These are phyloP conservation scores for Jasminum sambac DNA, from an alignment of 257 asterid species.

Conservation along the genomic window DNA sequence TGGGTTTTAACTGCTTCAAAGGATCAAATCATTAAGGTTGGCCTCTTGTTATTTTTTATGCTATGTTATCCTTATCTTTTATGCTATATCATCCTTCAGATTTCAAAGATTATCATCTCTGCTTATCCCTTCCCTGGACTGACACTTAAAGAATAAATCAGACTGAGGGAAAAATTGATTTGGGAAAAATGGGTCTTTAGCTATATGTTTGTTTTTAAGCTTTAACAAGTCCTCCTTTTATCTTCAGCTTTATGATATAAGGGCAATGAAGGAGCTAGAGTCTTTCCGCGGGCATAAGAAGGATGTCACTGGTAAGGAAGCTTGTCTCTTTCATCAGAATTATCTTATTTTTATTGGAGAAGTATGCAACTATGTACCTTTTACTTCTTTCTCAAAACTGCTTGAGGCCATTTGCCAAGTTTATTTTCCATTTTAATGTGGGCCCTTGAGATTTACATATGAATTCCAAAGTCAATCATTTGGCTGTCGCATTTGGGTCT, in stretches of 20 bases:
- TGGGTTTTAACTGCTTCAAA: slow-evolving; percentile 96
- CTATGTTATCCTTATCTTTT: slow-evolving; percentile 15
- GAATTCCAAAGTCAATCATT: slow-evolving; percentile 19
- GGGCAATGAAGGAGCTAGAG: slow-evolving; percentile 98
- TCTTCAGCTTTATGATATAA: slow-evolving; percentile 90
- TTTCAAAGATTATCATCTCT: slow-evolving; percentile 17
- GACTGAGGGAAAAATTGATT: background rate
- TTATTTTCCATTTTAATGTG: slow-evolving; percentile 13
- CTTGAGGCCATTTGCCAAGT: slow-evolving; percentile 14
- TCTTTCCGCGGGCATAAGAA: slow-evolving; percentile 95
- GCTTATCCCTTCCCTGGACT: slow-evolving; percentile 7
- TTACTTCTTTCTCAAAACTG: slow-evolving; percentile 12
- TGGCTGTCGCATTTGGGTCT: slow-evolving; percentile 16
- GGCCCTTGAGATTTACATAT: slow-evolving; percentile 20
- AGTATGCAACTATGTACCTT: slow-evolving; percentile 5
- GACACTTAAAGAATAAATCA: background rate
- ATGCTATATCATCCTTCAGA: slow-evolving; percentile 18
- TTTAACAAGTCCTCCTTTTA: slow-evolving; percentile 19
- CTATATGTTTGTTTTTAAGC: slow-evolving; percentile 19
- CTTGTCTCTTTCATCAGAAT: slow-evolving; percentile 17
- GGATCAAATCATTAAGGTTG: slow-evolving; percentile 94
- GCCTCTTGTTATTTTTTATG: slow-evolving; percentile 20
- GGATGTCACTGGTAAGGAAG: slow-evolving; percentile 79
- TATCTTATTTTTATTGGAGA: slow-evolving; percentile 25
- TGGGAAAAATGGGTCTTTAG: slow-evolving; percentile 1